A percentile compares a stretch with the other conserved stretches of the same genome.
Evolutionary conservation across 306 rosid species (phyloP).

Genomic region (Pterocarpus santalinus): DNA sequence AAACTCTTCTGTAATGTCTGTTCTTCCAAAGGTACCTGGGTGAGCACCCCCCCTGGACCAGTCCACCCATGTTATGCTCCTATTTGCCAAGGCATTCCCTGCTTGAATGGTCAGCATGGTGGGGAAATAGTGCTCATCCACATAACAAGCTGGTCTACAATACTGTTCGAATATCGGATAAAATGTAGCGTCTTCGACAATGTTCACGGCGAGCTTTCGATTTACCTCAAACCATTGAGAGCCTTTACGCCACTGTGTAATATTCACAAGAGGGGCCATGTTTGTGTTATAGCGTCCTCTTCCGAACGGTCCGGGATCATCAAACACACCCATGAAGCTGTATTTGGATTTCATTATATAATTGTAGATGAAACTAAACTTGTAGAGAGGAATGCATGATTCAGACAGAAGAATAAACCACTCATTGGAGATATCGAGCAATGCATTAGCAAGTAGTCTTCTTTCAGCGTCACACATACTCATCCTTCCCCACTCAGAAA

Average conservation of each 20-base stretch:
- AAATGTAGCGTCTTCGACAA: constrained; percentile 68
- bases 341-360: constrained; percentile 71
- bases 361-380: constrained; percentile 65
- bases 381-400: constrained; percentile 90
- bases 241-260: constrained; percentile 94
- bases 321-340: constrained; percentile 82
- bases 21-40: constrained; percentile 85
- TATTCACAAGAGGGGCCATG: constrained; percentile 80
- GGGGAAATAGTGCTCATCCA: constrained; percentile 96
- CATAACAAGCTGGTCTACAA: constrained; percentile 88
- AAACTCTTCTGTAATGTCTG: constrained; percentile 68
- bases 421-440: constrained; percentile 89
- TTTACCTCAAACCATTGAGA: constrained; percentile 94
- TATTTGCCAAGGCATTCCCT: constrained; percentile 65
- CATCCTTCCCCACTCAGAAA: constrained; percentile 97
- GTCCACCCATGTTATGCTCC: constrained; percentile 97
- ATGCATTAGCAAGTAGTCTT: constrained; percentile 91
- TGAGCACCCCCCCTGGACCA: constrained; percentile 99
- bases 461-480: constrained; percentile 97
- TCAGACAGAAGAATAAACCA: constrained; percentile 89
- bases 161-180: constrained; percentile 68
- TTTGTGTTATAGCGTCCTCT: constrained; percentile 82
- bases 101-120: constrained; percentile 85
- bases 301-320: constrained; percentile 86
- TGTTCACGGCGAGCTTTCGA: constrained; percentile 76